These are phyloP conservation scores for Macrolepiota albuminosa DNA, from an alignment of 768 basidiomycete species.

Conservation along the genomic window DNA sequence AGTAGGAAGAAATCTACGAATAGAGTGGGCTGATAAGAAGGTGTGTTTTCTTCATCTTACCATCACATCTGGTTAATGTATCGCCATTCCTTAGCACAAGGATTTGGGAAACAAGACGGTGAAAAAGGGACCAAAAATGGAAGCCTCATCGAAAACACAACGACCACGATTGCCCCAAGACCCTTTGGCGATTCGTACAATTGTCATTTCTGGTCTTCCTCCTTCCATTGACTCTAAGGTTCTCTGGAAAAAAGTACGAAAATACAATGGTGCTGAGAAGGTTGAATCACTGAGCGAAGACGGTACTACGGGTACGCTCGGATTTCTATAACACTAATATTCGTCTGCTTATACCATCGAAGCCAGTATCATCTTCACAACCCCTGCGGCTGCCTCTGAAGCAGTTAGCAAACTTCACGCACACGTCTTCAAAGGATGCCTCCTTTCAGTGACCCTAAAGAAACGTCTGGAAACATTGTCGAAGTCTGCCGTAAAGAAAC, in stretches of 20 bases:
- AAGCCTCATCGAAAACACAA: constrained; percentile 28
- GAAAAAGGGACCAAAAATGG: constrained; percentile 37
- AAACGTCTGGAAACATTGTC: constrained; percentile 71
- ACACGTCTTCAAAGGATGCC: constrained; percentile 84
- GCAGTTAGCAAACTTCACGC: constrained; percentile 83
- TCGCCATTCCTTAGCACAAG: constrained; percentile 32
- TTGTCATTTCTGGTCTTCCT: constrained; percentile 74
- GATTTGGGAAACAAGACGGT: constrained; percentile 30
- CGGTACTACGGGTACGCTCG: constrained; percentile 43
- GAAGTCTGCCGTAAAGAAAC: constrained; percentile 35
- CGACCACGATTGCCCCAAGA: constrained; percentile 44
- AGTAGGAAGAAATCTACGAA: constrained; percentile 57
- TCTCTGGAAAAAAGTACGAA: constrained; percentile 85
- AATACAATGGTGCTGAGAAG: constrained; percentile 68
- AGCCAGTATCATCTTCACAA: constrained; percentile 71
- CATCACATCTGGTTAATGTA: background rate
- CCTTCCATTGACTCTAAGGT: constrained; percentile 53
- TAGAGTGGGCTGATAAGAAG: constrained; percentile 80
- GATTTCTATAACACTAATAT: background rate
- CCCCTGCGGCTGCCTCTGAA: constrained; percentile 60
- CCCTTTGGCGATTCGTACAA: constrained; percentile 79
- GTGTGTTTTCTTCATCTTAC: constrained; percentile 31
- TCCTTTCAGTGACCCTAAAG: constrained; percentile 86
- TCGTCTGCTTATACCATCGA: constrained; percentile 16
- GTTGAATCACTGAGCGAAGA: constrained; percentile 49